phyloP scores from a whole-genome alignment of 2,329 filamentous ascomycete species.

The Xylaria sp. region DNA sequence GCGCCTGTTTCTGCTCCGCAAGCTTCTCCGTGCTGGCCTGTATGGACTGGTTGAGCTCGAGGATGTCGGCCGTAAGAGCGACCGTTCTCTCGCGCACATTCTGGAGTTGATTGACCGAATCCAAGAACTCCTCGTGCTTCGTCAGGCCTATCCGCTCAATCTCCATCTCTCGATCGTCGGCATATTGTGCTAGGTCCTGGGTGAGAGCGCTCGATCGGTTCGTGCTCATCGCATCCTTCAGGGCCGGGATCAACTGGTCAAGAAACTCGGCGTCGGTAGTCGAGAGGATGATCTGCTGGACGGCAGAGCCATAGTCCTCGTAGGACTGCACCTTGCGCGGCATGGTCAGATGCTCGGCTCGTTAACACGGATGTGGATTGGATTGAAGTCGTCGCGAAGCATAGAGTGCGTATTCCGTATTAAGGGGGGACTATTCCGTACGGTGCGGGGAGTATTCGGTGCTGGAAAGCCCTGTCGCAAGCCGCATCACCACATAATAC shows the following conservation, averaged over 20 bases:
- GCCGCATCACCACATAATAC: slow-evolving; percentile 1
- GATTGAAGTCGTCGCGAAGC: neutral
- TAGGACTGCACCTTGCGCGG: slow-evolving; percentile 32
- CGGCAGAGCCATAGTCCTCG: slow-evolving; percentile 34
- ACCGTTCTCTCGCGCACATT: slow-evolving; percentile 87
- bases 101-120: slow-evolving; percentile 90
- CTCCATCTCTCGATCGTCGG: slow-evolving; percentile 78
- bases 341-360: slow-evolving; percentile 17
- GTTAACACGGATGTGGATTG: neutral
- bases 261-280: slow-evolving; percentile 90
- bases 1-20: slow-evolving; percentile 85
- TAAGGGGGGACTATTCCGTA: too few species aligned
- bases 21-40: slow-evolving; percentile 91
- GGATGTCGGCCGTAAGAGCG: slow-evolving; percentile 79
- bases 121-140: slow-evolving; percentile 94
- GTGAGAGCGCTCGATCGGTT: slow-evolving; percentile 68
- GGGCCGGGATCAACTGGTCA: slow-evolving; percentile 88
- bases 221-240: slow-evolving; percentile 80
- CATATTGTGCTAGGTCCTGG: slow-evolving; percentile 74
- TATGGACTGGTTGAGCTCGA: slow-evolving; percentile 89
- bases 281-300: slow-evolving; percentile 77
- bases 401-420: neutral
- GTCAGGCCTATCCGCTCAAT: slow-evolving; percentile 93
- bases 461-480: neutral
- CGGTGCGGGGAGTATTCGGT: neutral